Conservation (phyloP, 139 green algal species). For the Chlorella vulgaris region DNA sequence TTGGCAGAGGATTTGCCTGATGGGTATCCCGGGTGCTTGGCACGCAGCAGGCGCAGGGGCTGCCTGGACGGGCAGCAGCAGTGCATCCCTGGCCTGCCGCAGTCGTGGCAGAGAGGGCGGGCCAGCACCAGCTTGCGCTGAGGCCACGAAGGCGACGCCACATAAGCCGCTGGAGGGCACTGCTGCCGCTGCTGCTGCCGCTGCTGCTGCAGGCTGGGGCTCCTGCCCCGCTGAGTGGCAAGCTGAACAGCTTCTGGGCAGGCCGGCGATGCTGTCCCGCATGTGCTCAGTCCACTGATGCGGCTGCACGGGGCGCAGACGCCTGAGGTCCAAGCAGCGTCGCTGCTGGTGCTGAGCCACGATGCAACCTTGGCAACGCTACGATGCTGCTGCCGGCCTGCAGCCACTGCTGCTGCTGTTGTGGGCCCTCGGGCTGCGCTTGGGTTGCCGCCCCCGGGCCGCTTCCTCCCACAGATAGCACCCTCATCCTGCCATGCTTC, state of each 20-base stretch:
- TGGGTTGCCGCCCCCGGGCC: too few species aligned
- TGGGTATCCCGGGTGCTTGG: not conserved
- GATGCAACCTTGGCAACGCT: constrained; percentile 5
- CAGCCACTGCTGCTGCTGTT: not conserved
- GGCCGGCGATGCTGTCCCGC: too few species aligned
- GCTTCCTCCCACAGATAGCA: too few species aligned
- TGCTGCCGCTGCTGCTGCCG: too few species aligned
- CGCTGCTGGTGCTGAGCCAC: not conserved
- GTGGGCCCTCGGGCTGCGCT: not conserved
- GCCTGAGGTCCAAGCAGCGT: too few species aligned
- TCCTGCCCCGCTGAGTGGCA: too few species aligned
- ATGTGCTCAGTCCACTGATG: too few species aligned
- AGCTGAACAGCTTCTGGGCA: too few species aligned
- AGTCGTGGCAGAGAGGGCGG: not conserved
- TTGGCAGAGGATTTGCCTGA: too few species aligned
- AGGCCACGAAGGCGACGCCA: not conserved
- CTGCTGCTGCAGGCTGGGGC: too few species aligned
- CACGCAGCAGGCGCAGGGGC: constrained; percentile 18
- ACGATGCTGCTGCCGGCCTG: not conserved
- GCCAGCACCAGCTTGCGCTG: constrained; percentile 1
- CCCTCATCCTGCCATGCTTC: too few species aligned
- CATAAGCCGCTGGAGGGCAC: not conserved
- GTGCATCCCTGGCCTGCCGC: not conserved
- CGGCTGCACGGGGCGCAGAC: too few species aligned
- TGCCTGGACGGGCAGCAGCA: not conserved